Evolutionary conservation across 2,329 filamentous ascomycete species (phyloP), one percentile per base, ranked within the genome.

Genomic region (Chrysoporthe austroafricana): DNA sequence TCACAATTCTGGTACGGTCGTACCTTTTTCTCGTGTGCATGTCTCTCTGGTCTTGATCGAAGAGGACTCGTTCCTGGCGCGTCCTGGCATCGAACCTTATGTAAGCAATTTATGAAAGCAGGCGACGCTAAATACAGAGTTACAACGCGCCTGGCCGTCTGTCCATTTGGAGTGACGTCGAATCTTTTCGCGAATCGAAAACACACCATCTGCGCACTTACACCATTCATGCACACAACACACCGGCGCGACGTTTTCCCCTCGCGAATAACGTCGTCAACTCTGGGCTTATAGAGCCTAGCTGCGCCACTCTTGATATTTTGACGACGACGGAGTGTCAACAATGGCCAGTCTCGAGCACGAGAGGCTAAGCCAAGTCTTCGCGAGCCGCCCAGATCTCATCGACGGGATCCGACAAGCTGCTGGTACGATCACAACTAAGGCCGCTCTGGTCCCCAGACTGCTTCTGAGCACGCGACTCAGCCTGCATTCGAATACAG

Each of bases 301-400:
- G 14, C 13, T 54, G 21, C 8, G 26, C 14, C 21, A 18, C 2
- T 48, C 7, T 34, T 50, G 4, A 39, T 42, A 46, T 36, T 21
- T 4, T 14, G 26, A 9, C 14, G 14, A 36, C 21, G 26, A 5
- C 14, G 13, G 32, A 18, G 14, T 32, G 5, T 26, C 44, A 21
- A 52, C 59, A 54, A 68, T 67, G 52, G 73, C 76, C 66, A 72
- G 76, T 64, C 82, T 88, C 54, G 85, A 88, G 72, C 76, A 75
- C 68, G 77, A 86, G 74, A 83, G 79, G 73, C 78, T 88, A 65
- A 78, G 77, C 69, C 77, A 80, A 66, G 82, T 88, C 71, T 88
- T 90, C 74, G 77, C 83, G 66, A 80, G 84, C 50, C 81, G 86
- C 61, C 85, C 85, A 7, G 86, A 89, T 70, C 84, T 89, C 68